Conservation (phyloP, 2,329 filamentous ascomycete species). For the Biscogniauxia sp. region DNA sequence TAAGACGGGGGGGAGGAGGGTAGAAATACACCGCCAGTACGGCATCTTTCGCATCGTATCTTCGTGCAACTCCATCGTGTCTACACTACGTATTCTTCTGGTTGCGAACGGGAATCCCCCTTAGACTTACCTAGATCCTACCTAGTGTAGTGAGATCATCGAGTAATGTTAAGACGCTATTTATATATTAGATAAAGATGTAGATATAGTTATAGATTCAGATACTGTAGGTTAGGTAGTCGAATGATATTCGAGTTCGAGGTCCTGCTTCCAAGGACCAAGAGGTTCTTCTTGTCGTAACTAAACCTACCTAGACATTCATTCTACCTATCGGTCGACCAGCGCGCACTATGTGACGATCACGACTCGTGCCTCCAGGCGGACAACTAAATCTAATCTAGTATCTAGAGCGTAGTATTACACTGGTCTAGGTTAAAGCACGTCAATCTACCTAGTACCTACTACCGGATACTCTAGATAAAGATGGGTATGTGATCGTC, state of each 20-base stretch:
- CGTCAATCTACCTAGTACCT: too few relatives aligned
- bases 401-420: neutral
- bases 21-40: neutral
- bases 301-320: too few relatives aligned
- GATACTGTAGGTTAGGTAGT: neutral
- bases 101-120: too few relatives aligned
- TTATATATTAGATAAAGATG: too few relatives aligned
- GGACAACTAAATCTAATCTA: neutral
- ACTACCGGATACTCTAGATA: neutral
- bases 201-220: too few relatives aligned
- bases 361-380: neutral
- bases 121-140: too few relatives aligned
- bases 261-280: neutral
- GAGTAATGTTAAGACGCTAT: too few relatives aligned
- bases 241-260: neutral
- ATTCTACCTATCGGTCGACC: neutral
- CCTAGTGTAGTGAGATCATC: too few relatives aligned
- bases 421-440: neutral
- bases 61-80: neutral
- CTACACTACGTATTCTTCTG: neutral
- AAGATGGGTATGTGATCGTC: neutral
- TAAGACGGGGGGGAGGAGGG: neutral
- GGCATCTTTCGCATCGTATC: neutral
- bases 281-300: neutral
- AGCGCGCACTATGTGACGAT: neutral